These are phyloP conservation scores for Amphirosellinia nigrospora DNA, from an alignment of 495 filamentous ascomycete species.

Conservation along the genomic window DNA sequence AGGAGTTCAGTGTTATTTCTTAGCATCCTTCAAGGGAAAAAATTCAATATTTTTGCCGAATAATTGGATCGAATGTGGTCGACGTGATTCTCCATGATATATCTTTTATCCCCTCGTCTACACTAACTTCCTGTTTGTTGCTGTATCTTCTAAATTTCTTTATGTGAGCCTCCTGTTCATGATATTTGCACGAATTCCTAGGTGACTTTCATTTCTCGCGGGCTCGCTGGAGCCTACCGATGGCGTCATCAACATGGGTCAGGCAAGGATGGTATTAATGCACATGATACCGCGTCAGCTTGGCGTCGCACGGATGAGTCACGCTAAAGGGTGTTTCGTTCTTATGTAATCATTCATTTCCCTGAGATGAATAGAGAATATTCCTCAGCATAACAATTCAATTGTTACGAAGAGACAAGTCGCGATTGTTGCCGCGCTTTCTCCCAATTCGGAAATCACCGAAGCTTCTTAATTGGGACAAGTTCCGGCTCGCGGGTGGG, in stretches of 20 bases:
- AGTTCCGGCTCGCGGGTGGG: background rate
- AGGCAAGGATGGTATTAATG: background rate
- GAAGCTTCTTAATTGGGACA: background rate
- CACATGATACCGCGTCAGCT: conserved; percentile 20
- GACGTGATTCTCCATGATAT: background rate
- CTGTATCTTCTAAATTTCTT: too few relatives aligned
- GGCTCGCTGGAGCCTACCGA: background rate
- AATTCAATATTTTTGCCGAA: background rate
- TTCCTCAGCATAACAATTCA: background rate
- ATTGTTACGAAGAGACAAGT: background rate
- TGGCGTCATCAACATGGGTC: background rate
- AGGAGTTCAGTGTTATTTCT: conserved; percentile 1
- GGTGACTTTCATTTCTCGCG: too few relatives aligned
- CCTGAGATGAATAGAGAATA: background rate
- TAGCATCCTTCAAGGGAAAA: background rate
- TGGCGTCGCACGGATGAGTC: conserved; percentile 3
- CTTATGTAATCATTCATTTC: background rate
- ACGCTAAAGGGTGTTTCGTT: background rate
- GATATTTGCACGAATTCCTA: too few relatives aligned
- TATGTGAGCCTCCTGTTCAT: too few relatives aligned
- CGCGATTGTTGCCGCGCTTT: background rate
- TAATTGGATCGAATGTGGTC: background rate
- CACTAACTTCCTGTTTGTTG: too few relatives aligned
- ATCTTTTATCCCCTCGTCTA: too few relatives aligned
- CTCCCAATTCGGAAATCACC: background rate